phyloP scores from a whole-genome alignment of 495 filamentous ascomycete species.

The Aspergillus funiculosus region DNA sequence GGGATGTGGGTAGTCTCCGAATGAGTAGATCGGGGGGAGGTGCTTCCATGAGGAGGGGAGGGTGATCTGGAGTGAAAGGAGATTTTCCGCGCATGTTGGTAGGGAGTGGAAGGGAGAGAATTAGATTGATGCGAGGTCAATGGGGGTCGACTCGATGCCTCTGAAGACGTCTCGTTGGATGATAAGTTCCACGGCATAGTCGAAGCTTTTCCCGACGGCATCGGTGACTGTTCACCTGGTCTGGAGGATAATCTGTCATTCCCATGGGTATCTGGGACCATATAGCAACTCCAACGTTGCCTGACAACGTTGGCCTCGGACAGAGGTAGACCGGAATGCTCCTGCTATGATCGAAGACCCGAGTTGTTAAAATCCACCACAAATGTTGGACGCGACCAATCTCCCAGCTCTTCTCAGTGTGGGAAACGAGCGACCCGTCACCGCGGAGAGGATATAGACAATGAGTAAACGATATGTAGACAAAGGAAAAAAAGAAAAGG shows the following conservation, averaged over 20 bases:
- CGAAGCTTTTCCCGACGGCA: constrained; percentile 38
- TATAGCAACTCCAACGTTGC: constrained; percentile 37
- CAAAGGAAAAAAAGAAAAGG: too few species aligned
- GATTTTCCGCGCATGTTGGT: constrained; percentile 78
- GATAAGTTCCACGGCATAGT: constrained; percentile 41
- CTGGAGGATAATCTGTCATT: constrained; percentile 35
- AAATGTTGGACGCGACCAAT: constrained; percentile 7
- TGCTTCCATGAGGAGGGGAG: constrained; percentile 71
- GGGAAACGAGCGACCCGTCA: constrained; percentile 3
- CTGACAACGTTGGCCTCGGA: constrained; percentile 24
- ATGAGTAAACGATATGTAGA: too few species aligned
- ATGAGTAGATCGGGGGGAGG: constrained; percentile 83
- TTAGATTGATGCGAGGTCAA: constrained; percentile 67
- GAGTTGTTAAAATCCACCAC: constrained; percentile 5
- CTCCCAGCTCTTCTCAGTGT: constrained; percentile 9
- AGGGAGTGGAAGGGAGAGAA: constrained; percentile 91
- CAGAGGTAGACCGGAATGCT: constrained; percentile 1
- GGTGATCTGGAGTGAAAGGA: constrained; percentile 81
- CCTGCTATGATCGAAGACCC: background rate
- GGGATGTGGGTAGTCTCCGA: constrained; percentile 76
- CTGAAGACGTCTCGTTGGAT: constrained; percentile 33
- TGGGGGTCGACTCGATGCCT: constrained; percentile 36
- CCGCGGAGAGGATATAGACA: constrained; percentile 7
- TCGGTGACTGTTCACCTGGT: constrained; percentile 39
- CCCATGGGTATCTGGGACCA: constrained; percentile 44